These are phyloP conservation scores for Gloeophyllum trabeum DNA, from an alignment of 768 basidiomycete genomes.

Conservation along the genomic window DNA sequence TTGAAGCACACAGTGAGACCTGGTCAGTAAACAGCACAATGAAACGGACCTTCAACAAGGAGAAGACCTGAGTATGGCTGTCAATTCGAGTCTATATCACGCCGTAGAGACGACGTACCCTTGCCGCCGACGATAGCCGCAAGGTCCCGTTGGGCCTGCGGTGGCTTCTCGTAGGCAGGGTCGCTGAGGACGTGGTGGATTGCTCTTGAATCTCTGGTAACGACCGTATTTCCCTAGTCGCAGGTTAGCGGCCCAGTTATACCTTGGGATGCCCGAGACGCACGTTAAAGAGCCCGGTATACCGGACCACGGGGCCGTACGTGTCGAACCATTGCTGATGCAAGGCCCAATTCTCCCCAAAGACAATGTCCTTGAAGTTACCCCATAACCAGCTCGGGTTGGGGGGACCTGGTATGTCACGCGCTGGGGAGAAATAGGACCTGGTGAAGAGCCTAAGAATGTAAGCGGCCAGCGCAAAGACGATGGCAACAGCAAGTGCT, in stretches of 20 bases:
- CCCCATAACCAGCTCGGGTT: not conserved
- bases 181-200: conserved; percentile 21
- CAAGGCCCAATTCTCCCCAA: not conserved
- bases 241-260: not conserved
- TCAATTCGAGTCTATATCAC: not conserved
- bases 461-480: not conserved
- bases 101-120: not conserved
- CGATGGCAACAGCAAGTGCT: not conserved
- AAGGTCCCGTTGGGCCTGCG: conserved; percentile 4
- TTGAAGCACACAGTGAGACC: conserved; percentile 3
- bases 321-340: conserved; percentile 6
- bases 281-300: conserved; percentile 1
- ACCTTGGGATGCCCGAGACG: not conserved
- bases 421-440: not conserved
- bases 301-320: conserved; percentile 7
- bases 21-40: not conserved
- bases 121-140: conserved; percentile 7
- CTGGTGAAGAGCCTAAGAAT: not conserved
- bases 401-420: not conserved
- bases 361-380: not conserved
- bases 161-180: conserved; percentile 22
- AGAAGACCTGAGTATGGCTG: conserved; percentile 5
- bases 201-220: conserved; percentile 23
- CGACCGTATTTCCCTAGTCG: conserved; percentile 12
- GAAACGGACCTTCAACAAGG: conserved; percentile 7